Base-by-base conservation (phyloP, 2,329 filamentous ascomycete genomes). In the Endocalyx cinctus region DNA sequence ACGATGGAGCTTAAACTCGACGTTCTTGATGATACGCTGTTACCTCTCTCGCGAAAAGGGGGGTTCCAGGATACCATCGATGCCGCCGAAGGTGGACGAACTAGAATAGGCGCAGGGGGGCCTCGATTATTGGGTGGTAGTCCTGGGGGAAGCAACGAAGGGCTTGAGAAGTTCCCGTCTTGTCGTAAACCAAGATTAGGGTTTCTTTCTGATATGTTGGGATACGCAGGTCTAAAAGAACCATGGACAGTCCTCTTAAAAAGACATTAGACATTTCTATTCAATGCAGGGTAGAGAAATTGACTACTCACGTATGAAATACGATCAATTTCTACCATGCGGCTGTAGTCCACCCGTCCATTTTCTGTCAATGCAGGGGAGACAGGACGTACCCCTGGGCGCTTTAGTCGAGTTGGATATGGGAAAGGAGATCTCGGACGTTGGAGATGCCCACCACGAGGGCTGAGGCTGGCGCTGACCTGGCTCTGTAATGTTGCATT, bases 391-490 rank as follows among this genome's bases (percentile, higher is more conserved):
- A 70, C 57, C 4, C 71, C 71, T 13, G 72, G 72, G 14, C 74
- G 67, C 48, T 67, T 76, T 20, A 78, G 54, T 13, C 74, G 69
- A 28, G 73, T 69, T 17, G 74, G 74, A 38, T 79, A 78, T 15
- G 72, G 72, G 39, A 73, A 78, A 1, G 75, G 74, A 15, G 75
- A 78, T 18, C 72, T 65, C 29, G 74, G 70, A n/a, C 73, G 64
- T 43, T 74, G 72, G 31, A 69, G 46, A 18, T 58, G 52, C 27
- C 50, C 51, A 15, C 52, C 52, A 29, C n/a, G n/a, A n/a, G n/a
- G n/a, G n/a, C n/a, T n/a, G n/a, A n/a, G n/a, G n/a, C n/a, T n/a
- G n/a, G n/a, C n/a, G n/a, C 70, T 69, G 14, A 58, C 55, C 19
- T 67, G 65, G 37, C 67, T 73, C 39, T 69, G 64, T 26, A 73